Evolutionary conservation across 345 rosid genomes (phyloP), one percentile per base, ranked within the genome.

Genomic region (Streptanthus diversifolius): DNA sequence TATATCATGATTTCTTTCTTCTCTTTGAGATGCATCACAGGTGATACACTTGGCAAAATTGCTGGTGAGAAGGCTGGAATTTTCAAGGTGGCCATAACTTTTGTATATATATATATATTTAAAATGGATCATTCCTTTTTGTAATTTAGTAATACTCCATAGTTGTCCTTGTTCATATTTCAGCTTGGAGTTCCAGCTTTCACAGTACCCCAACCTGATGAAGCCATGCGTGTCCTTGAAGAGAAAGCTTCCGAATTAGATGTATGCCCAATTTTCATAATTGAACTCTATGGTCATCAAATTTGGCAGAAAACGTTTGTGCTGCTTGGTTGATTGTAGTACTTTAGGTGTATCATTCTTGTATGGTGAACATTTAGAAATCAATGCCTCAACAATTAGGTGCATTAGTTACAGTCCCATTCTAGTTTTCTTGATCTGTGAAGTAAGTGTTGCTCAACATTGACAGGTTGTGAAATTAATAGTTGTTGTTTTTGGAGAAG

Each of bases 11-110:
- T 41, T 59, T 71, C 67, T 63, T 54, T 51, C 65, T 56, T 52
- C 53, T 80, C 48, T 56, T 5, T 70, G 73, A 64, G 67, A 82
- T 71, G 66, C 71, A 71, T 66, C 58, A 79, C 82, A 95, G 99
- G 98, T 63, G 73, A 95, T 79, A 92, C 99, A 7, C 93, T 95
- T 22, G 97, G 91, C 43, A 82, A 87, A 88, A 95, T 95, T 78
- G 98, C 98, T 63, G 93, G 98, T 77, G 97, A 90, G 79, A 95
- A 95, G 78, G 98, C 99, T 83, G 98, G 99, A 45, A 91, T 95
- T 76, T 84, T 90, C 71, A 95, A 95, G 99, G 99, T 93, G 80
- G 73, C 63, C 74, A 45, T 66, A 21, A 61, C 40, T 60, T 32
- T 49, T 68, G 2, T 29, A 61, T 65, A 41, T 49, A 60, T 49